Base-by-base conservation (phyloP, 164 flowering plant genomes). In the Magnolia changhungtana region DNA sequence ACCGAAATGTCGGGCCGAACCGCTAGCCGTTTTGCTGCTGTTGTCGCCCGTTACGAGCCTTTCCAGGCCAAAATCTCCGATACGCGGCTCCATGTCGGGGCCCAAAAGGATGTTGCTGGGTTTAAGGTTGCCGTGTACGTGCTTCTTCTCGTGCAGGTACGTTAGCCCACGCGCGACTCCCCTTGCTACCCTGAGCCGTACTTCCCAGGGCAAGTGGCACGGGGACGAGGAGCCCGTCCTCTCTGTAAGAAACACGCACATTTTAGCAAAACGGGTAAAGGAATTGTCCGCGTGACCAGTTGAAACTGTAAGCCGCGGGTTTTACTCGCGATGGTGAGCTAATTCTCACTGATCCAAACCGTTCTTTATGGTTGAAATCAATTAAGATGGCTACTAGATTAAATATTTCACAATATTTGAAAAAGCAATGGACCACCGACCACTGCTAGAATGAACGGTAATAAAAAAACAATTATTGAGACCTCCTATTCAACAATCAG, bases 31-130 rank as follows among this genome's bases (percentile, higher is more conserved):
- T 83, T 76, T 88, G 77, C 91, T 89, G 6, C 72, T 73, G 72
- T 72, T 72, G 10, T 91, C 96, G 14, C 94, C 93, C 1, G 86
- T 50, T 0, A 91, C 80, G 23, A 96, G 90, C 76, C 89, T 82
- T n/a, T 90, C 97, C 2, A 94, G 89, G 66, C 99, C 99, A 49
- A 94, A 94, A 79, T 96, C 98, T 0, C 96, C 91, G 50, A 96
- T 86, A 72, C 82, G 86, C 50, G 99, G 97, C 84, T 96, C 99
- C 93, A 90, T 88, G 50, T 96, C 92, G 7, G 64, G 11, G 63
- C 94, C 95, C 79, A 96, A 76, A 0, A 96, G 85, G 61, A 96
- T 87, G 84, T 94, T 96, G 77, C 87, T 88, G 50, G 98, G 98
- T 85, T 93, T 96, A 20, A 96, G 81, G 78, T 96, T 94, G 1